Evolutionary conservation across 2,329 filamentous ascomycete species (phyloP).

Genomic region (Epichloe scottii): DNA sequence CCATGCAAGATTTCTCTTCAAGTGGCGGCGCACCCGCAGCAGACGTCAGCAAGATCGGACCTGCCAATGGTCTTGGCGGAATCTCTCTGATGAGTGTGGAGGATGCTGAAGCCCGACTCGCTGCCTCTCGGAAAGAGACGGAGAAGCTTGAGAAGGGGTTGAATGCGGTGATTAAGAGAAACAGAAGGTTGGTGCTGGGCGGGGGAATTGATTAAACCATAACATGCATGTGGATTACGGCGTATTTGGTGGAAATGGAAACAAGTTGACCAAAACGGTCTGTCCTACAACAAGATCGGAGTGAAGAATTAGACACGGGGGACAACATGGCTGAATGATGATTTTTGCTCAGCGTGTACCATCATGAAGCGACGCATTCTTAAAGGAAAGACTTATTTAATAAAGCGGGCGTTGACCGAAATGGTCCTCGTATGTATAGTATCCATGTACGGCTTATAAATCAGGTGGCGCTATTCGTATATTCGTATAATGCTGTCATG

Average conservation of each 20-base stretch:
- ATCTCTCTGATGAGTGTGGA: conserved; percentile 48
- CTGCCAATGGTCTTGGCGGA: conserved; percentile 21
- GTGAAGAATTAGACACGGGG: too few species aligned
- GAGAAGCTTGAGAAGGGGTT: conserved; percentile 51
- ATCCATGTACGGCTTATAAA: too few species aligned
- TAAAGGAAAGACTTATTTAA: too few species aligned
- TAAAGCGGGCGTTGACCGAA: too few species aligned
- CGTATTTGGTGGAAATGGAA: too few species aligned
- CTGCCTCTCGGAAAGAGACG: conserved; percentile 42
- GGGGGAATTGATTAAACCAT: conserved; percentile 12
- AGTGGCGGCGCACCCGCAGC: conserved; percentile 12
- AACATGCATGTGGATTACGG: too few species aligned
- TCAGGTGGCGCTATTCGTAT: background rate
- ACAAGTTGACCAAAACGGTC: too few species aligned
- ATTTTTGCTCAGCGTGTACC: too few species aligned
- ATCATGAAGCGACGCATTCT: too few species aligned
- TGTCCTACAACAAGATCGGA: too few species aligned
- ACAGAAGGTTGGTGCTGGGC: conserved; percentile 38
- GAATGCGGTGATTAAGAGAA: conserved; percentile 47
- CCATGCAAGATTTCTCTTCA: conserved; percentile 22
- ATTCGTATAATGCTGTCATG: background rate
- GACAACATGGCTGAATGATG: too few species aligned
- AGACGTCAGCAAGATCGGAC: conserved; percentile 19
- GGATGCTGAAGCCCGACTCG: conserved; percentile 46
- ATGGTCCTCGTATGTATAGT: too few species aligned